Evolutionary conservation across 2,329 filamentous ascomycete genomes (phyloP).

Genomic region (Tolypocladium guangdongense): DNA sequence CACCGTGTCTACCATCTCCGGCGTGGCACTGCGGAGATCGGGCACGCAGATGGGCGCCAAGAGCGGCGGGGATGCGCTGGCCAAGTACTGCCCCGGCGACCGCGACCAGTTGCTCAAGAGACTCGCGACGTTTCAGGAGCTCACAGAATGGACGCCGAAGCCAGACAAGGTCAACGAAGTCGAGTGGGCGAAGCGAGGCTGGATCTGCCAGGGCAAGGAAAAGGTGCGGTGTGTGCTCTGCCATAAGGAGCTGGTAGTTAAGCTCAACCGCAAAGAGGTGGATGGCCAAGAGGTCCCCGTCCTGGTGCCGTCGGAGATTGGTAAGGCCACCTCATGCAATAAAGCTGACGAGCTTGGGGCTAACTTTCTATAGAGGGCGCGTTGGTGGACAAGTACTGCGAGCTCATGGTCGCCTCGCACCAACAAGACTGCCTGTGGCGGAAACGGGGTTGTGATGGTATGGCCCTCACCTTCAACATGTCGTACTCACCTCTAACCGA

Average conservation of each 20-base stretch:
- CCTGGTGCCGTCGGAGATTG: slow-evolving; percentile 48
- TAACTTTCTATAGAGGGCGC: slow-evolving; percentile 38
- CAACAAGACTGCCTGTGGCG: slow-evolving; percentile 77
- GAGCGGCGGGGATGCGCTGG: slow-evolving; percentile 15
- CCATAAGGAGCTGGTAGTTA: slow-evolving; percentile 72
- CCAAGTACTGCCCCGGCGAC: slow-evolving; percentile 79
- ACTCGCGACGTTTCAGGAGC: slow-evolving; percentile 78
- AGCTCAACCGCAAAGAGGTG: slow-evolving; percentile 51
- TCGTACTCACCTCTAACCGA: not conserved
- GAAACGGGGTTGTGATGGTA: slow-evolving; percentile 77
- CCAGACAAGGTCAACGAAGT: slow-evolving; percentile 78
- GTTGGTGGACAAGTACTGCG: slow-evolving; percentile 65
- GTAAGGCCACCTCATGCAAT: slow-evolving; percentile 12
- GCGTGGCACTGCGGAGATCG: slow-evolving; percentile 1
- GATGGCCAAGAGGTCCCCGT: slow-evolving; percentile 44
- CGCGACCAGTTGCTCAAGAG: slow-evolving; percentile 71
- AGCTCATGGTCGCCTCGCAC: slow-evolving; percentile 65
- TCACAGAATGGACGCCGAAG: slow-evolving; percentile 90
- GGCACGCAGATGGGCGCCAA: slow-evolving; percentile 5
- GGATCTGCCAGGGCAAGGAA: slow-evolving; percentile 75
- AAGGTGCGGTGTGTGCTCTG: slow-evolving; percentile 80
- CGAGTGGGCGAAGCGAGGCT: slow-evolving; percentile 89
- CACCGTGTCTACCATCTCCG: slow-evolving; percentile 9
- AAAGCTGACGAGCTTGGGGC: not conserved
- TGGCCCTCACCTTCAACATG: slow-evolving; percentile 4